Base-by-base conservation (phyloP, 371 early-diverging fungal species). In the Mucor saturninus region DNA sequence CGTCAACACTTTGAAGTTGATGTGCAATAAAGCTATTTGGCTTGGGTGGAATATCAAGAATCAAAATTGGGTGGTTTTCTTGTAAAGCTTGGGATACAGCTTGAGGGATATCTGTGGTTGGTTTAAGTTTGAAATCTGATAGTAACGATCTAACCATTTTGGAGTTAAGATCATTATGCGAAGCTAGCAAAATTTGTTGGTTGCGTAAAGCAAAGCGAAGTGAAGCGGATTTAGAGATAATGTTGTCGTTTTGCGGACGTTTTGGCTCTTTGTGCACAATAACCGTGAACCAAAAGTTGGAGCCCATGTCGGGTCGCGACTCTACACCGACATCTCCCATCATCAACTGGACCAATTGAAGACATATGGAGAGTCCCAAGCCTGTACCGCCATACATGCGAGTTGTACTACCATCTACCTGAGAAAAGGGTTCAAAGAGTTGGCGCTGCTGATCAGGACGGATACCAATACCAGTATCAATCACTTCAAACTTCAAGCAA, bases 401-500 rank as follows among this genome's bases (percentile, higher is more conserved):
- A 0, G 86, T 85, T 0, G 83, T 84, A 38, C 83, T 82, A 35
- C 84, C 83, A 59, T 84, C 86, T 11, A 85, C 86, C 48, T 88
- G 89, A 0, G 86, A 85, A 46, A 86, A 88, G 0, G 86, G 86
- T 26, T 83, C 81, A 60, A 88, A 88, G 5, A 88, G 50, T 21
- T 72, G 69, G 3, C 68, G 72, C 42, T 81, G 83, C 29, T 84
- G 81, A 53, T 86, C 86, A 2, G 69, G 56, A 35, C 76, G 66
- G 58, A 88, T 88, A 28, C 89, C 89, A 42, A 86, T 86, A 13
- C 89, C 89, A 1, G 85, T 84, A 54, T 88, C 89, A 56, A 77
- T 74, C 5, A 88, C 85, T 69, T 82, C 79, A 69, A 79, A 78
- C 38, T 73, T 79, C 48, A 79, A 65, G 15, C 70, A 64, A 29